Evolutionary conservation across 2,329 filamentous ascomycete species (phyloP).

Genomic region (Aspergillus vadensis): DNA sequence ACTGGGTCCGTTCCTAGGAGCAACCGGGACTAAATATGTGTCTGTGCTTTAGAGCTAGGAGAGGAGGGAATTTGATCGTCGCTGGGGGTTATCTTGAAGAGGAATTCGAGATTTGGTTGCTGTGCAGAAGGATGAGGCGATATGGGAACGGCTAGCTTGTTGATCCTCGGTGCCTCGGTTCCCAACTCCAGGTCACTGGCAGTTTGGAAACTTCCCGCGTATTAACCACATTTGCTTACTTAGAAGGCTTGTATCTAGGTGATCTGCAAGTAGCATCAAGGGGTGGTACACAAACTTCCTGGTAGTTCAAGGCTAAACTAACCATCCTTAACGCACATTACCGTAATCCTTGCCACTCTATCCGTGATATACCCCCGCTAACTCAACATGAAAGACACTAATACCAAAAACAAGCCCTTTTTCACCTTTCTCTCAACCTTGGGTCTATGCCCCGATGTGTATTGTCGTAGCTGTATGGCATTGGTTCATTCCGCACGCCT

Average conservation of each 20-base stretch:
- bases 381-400: neutral
- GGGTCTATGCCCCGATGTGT: neutral
- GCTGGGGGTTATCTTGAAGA: neutral
- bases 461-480: neutral
- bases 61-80: neutral
- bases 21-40: neutral
- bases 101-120: conserved; percentile 1
- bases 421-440: neutral
- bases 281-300: neutral
- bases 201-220: neutral
- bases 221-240: neutral
- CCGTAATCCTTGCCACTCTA: conserved; percentile 5
- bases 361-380: neutral
- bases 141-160: neutral
- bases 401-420: neutral
- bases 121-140: neutral
- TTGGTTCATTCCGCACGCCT: neutral
- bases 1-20: neutral
- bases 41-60: neutral
- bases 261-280: too few relatives aligned
- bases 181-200: neutral
- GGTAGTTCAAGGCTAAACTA: conserved; percentile 6
- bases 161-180: conserved; percentile 3
- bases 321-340: conserved; percentile 14
- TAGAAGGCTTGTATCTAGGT: too few relatives aligned